Conservation (phyloP, 2,329 filamentous ascomycete genomes). For the Cladorrhinum sp. region DNA sequence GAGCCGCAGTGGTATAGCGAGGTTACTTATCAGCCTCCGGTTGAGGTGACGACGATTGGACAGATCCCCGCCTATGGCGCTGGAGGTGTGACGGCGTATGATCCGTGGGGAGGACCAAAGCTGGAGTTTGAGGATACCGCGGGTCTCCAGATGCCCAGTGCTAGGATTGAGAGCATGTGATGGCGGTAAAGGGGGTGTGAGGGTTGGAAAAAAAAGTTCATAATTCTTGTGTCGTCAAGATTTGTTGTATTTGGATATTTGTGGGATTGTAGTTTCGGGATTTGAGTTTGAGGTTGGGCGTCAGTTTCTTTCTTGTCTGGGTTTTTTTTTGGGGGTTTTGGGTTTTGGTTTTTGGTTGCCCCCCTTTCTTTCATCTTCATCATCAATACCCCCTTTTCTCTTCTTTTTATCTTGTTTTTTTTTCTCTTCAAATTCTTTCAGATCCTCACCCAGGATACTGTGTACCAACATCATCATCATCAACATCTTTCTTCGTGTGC, state of each 20-base stretch:
- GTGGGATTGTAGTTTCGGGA: not conserved
- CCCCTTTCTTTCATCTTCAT: not conserved
- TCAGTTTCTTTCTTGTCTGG: not conserved
- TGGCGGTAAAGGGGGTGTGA: not conserved
- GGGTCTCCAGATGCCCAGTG: constrained; percentile 56
- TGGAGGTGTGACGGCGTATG: constrained; percentile 42
- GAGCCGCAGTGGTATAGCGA: constrained; percentile 44
- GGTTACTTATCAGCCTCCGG: constrained; percentile 52
- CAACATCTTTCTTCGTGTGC: not conserved
- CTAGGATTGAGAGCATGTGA: constrained; percentile 55
- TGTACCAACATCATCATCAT: not conserved
- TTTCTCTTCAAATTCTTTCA: no score
- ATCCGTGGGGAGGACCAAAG: constrained; percentile 51
- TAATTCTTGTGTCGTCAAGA: not conserved
- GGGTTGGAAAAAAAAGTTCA: not conserved
- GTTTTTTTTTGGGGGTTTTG: not conserved
- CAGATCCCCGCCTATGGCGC: constrained; percentile 49
- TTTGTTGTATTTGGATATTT: not conserved
- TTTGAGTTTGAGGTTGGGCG: no score
- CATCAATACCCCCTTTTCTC: constrained; percentile 10
- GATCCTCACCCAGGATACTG: not conserved
- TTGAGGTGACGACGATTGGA: constrained; percentile 55
- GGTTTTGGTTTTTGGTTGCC: not conserved
- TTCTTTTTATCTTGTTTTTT: not conserved
- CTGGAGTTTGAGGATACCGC: constrained; percentile 56